These are phyloP conservation scores for Colletotrichum somersetense DNA, from an alignment of 2,329 filamentous ascomycete species.

Conservation along the genomic window DNA sequence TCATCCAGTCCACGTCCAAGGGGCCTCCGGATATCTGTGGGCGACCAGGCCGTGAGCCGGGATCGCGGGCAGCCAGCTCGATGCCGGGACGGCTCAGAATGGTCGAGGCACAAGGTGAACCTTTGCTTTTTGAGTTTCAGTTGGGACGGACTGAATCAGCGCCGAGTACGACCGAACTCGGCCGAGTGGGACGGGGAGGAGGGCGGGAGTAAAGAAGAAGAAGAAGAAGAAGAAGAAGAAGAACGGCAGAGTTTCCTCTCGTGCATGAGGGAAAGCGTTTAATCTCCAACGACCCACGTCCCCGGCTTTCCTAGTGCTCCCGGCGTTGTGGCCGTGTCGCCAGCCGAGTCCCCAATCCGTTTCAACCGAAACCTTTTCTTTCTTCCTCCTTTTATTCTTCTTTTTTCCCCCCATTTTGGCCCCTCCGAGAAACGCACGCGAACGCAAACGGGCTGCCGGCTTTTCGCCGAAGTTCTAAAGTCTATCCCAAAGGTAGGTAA, in stretches of 20 bases:
- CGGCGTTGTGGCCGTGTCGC: background rate
- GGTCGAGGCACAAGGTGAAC: background rate
- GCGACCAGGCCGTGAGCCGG: background rate
- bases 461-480: background rate
- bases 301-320: background rate
- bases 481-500: background rate
- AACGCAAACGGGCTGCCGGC: background rate
- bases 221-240: too few relatives aligned
- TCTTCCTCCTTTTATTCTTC: too few relatives aligned
- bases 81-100: background rate
- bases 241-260: background rate
- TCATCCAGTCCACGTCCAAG: background rate
- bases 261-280: background rate
- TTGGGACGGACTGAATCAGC: background rate
- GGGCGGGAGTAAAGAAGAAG: too few relatives aligned
- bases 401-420: background rate
- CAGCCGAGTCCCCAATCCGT: background rate
- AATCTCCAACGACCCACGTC: too few relatives aligned
- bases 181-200: background rate
- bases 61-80: background rate
- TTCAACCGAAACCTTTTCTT: background rate
- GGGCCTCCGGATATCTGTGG: background rate
- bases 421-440: background rate
- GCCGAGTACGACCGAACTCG: background rate
- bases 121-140: background rate